These are phyloP conservation scores for Polyporus tsugae DNA, from an alignment of 1,284 basidiomycete species.

Conservation along the genomic window DNA sequence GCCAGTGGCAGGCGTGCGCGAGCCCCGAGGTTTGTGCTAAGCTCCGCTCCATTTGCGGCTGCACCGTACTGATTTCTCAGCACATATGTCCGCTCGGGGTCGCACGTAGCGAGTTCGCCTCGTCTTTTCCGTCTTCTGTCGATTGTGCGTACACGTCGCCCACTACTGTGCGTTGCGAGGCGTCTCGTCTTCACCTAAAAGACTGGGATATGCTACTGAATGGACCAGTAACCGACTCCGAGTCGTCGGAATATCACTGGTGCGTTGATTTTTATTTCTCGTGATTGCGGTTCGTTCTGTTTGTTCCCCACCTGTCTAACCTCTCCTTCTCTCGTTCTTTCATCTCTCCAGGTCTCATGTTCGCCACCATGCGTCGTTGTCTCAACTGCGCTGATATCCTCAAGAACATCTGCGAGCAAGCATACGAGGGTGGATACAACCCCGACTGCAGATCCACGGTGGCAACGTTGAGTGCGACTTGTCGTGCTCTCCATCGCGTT, in stretches of 20 bases:
- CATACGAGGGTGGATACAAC: slow-evolving; percentile 32
- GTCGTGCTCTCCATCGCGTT: slow-evolving; percentile 24
- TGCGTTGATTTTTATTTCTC: slow-evolving; percentile 5
- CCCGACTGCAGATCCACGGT: slow-evolving; percentile 27
- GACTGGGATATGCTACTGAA: background rate
- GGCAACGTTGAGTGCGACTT: slow-evolving; percentile 22
- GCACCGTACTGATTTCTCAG: slow-evolving; percentile 10
- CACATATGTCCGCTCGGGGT: slow-evolving; percentile 8
- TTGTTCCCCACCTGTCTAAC: background rate
- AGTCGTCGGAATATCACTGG: slow-evolving; percentile 8
- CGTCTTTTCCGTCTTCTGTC: slow-evolving; percentile 13
- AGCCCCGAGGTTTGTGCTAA: slow-evolving; percentile 5
- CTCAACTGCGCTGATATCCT: slow-evolving; percentile 21
- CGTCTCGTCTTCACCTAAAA: slow-evolving; percentile 21
- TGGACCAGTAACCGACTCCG: slow-evolving; percentile 5
- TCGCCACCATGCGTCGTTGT: slow-evolving; percentile 18
- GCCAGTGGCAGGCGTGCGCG: slow-evolving; percentile 14
- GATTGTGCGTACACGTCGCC: slow-evolving; percentile 9
- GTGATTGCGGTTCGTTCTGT: background rate
- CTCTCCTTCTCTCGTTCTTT: background rate
- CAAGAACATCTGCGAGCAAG: slow-evolving; percentile 30
- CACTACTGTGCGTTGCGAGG: slow-evolving; percentile 16
- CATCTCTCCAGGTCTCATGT: slow-evolving; percentile 5
- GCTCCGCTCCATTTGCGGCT: slow-evolving; percentile 23
- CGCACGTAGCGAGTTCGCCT: slow-evolving; percentile 14